Conservation (phyloP, 768 basidiomycete genomes). For the Rhodocollybia butyracea region DNA sequence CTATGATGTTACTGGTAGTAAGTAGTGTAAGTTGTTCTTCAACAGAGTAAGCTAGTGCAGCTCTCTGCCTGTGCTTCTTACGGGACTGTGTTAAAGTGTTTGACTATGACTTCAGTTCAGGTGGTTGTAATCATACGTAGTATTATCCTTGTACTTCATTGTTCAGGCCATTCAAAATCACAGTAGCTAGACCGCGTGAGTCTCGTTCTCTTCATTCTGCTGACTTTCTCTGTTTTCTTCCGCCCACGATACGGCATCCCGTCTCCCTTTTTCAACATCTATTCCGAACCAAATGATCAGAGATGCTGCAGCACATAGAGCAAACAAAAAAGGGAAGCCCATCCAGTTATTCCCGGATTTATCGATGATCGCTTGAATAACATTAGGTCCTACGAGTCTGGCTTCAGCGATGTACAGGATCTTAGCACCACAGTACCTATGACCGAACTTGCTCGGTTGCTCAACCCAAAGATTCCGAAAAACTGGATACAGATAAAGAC, state of each 20-base stretch:
- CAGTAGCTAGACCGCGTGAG: too few relatives aligned
- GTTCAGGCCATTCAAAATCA: too few relatives aligned
- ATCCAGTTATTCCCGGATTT: slow-evolving; percentile 71
- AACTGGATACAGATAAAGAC: slow-evolving; percentile 60
- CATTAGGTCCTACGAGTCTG: slow-evolving; percentile 87
- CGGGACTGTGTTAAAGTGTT: too few relatives aligned
- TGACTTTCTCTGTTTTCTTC: slow-evolving; percentile 20
- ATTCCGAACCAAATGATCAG: slow-evolving; percentile 77
- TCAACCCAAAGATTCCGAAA: slow-evolving; percentile 84
- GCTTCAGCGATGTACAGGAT: too few relatives aligned
- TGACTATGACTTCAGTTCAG: too few relatives aligned
- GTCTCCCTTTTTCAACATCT: slow-evolving; percentile 59
- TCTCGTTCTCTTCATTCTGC: slow-evolving; percentile 13
- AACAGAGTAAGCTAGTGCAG: too few relatives aligned
- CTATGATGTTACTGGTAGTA: too few relatives aligned
- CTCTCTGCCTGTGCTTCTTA: too few relatives aligned
- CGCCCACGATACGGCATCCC: slow-evolving; percentile 61
- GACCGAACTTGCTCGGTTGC: slow-evolving; percentile 83
- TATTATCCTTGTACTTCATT: too few relatives aligned
- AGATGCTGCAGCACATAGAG: slow-evolving; percentile 61
- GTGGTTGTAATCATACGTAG: too few relatives aligned
- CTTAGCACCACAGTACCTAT: too few relatives aligned
- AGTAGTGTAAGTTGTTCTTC: too few relatives aligned
- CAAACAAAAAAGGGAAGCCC: slow-evolving; percentile 84
- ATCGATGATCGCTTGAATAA: slow-evolving; percentile 81